Base-by-base conservation (phyloP, 441 rosid genomes). In the Erodium moschatum region DNA sequence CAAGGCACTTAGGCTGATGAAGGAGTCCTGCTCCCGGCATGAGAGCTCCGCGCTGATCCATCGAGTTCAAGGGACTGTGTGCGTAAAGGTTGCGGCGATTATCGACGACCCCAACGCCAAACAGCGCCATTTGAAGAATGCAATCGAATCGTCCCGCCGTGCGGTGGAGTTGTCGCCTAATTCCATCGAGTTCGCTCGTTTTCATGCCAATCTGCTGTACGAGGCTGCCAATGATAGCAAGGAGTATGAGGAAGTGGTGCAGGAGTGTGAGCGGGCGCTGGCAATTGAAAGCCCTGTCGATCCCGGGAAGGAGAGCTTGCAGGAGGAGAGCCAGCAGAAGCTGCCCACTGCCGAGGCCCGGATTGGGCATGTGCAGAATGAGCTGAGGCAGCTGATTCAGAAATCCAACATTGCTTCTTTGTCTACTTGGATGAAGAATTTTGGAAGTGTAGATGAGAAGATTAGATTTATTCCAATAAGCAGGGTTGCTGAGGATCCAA, bases 301-400 rank as follows among this genome's bases (percentile, higher is more conserved):
- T 86, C 98, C 97, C 24, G 98, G 89, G 1, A 91, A 80, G 74
- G 96, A 91, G 78, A 86, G 86, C 78, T 80, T 94, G 63, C 96
- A 87, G 75, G 92, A 82, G 20, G 98, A 89, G 93, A 83, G 82
- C 67, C 91, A 86, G 81, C 96, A 83, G 75, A 94, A 88, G 86
- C 74, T 84, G 69, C 69, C 72, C 46, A 82, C 84, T 4, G 83
- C 91, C 0, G 92, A 87, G 75, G 96, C 87, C 1, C 80, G 98
- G 71, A 85, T 93, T 73, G 82, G 75, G 9, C 89, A 89, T 19
- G 95, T 91, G 58, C 96, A 85, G 65, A 82, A 78, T 66, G 98
- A 91, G 82, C 77, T 93, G 48, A 79, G 85, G 81, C 81, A 81
- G 20, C 78, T 93, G 74, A 82, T 85, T 52, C 95, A 93, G 69